Evolutionary conservation across 805 yeast genomes (phyloP).

Genomic region (Candida ovalis): DNA sequence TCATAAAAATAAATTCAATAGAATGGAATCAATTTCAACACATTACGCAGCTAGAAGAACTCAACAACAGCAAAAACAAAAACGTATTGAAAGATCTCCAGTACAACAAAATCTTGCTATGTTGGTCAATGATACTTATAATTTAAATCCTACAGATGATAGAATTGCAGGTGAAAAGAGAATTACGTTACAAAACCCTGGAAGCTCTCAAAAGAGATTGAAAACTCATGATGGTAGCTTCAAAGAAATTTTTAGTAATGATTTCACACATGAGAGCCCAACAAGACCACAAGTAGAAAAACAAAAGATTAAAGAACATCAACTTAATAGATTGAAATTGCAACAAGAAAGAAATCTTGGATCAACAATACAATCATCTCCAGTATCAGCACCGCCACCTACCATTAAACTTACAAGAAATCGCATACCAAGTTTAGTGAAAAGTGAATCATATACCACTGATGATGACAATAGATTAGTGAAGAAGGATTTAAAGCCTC

Average conservation of each 20-base stretch:
- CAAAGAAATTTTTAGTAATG: slow-evolving; percentile 20
- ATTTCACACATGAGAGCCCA: slow-evolving; percentile 23
- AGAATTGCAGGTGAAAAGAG: slow-evolving; percentile 28
- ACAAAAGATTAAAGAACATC: slow-evolving; percentile 20
- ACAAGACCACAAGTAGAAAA: slow-evolving; percentile 26
- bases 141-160: background rate
- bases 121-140: background rate
- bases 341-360: background rate
- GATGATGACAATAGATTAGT: background rate
- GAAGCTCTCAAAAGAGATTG: slow-evolving; percentile 31
- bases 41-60: slow-evolving; percentile 42
- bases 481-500: background rate
- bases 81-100: background rate
- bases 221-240: slow-evolving; percentile 22
- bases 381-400: background rate
- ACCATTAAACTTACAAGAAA: background rate
- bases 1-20: slow-evolving; percentile 42
- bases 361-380: too few relatives aligned
- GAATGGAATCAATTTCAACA: slow-evolving; percentile 47
- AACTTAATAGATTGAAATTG: slow-evolving; percentile 10
- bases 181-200: slow-evolving; percentile 14
- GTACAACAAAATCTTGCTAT: background rate
- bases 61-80: too few relatives aligned
- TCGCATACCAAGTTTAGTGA: background rate
- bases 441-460: background rate